Evolutionary conservation across 352 stramenopile genomes (phyloP).

Genomic region (Stramenopiles sp.): DNA sequence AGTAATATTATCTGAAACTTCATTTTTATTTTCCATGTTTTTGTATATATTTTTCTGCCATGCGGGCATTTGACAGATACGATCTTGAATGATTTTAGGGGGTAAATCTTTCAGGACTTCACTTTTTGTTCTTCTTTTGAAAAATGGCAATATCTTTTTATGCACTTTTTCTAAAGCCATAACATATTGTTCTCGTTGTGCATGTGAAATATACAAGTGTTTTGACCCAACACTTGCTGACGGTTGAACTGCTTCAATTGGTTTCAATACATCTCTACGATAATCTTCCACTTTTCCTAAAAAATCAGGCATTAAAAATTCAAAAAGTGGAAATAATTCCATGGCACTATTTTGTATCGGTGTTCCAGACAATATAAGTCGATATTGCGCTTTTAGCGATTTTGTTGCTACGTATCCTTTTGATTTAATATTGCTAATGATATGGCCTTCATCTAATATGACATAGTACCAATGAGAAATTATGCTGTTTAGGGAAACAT

Average conservation of each 20-base stretch:
- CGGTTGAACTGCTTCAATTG: conserved; percentile 32
- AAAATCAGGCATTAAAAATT: conserved; percentile 93
- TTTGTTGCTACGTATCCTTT: conserved; percentile 53
- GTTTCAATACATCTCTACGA: conserved; percentile 29
- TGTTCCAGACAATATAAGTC: conserved; percentile 81
- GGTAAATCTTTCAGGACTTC: conserved; percentile 84
- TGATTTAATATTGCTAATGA: conserved; percentile 83
- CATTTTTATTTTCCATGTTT: conserved; percentile 11
- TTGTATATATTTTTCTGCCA: conserved; percentile 64
- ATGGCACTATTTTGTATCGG: conserved; percentile 89
- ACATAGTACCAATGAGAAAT: conserved; percentile 44
- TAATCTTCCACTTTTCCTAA: conserved; percentile 45
- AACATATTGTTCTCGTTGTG: conserved; percentile 34
- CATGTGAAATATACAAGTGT: conserved; percentile 37
- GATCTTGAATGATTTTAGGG: conserved; percentile 85
- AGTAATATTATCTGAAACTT: background rate
- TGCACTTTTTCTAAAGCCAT: conserved; percentile 74
- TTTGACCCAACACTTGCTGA: conserved; percentile 25
- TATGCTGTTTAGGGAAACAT: conserved; percentile 30
- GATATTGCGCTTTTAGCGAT: conserved; percentile 47
- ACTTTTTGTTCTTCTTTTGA: conserved; percentile 84
- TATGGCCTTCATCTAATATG: conserved; percentile 89
- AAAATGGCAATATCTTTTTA: conserved; percentile 85
- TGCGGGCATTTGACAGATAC: conserved; percentile 58
- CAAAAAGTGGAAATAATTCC: conserved; percentile 89